A percentile compares a stretch with the other conserved stretches of the same genome.
Evolutionary conservation across 257 asterid genomes (phyloP).

Genomic region (Rubia yunnanensis): DNA sequence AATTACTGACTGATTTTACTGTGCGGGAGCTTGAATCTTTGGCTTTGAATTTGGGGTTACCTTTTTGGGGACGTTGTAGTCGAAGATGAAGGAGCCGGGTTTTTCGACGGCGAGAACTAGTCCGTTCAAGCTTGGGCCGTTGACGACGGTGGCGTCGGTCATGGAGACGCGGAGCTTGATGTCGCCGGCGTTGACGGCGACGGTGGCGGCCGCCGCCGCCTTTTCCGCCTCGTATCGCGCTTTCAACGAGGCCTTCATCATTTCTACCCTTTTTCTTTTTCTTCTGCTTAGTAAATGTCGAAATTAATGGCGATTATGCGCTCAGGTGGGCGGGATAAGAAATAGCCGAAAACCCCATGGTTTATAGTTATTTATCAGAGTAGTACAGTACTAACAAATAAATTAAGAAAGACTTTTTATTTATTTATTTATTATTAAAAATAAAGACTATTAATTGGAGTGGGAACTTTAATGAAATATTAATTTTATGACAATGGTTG

Average conservation of each 20-base stretch:
- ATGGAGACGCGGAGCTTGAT: constrained; percentile 76
- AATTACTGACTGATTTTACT: too few species aligned
- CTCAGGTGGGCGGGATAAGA: constrained; percentile 17
- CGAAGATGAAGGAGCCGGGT: constrained; percentile 82
- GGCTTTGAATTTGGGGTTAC: constrained; percentile 17
- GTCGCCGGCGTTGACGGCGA: constrained; percentile 81
- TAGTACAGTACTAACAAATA: too few species aligned
- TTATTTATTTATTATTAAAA: too few species aligned
- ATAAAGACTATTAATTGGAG: not conserved
- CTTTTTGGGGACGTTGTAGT: constrained; percentile 79
- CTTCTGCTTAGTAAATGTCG: constrained; percentile 3
- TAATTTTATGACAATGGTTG: too few species aligned
- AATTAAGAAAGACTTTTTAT: too few species aligned
- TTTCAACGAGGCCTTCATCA: constrained; percentile 74
- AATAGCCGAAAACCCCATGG: not conserved
- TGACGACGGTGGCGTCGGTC: constrained; percentile 81
- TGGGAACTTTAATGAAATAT: not conserved
- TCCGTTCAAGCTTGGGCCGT: constrained; percentile 84
- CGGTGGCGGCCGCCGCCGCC: constrained; percentile 60
- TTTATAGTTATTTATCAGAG: not conserved
- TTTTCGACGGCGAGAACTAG: constrained; percentile 66
- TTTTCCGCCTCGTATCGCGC: constrained; percentile 69
- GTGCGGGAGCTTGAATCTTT: not conserved
- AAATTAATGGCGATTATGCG: not conserved
- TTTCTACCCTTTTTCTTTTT: too few species aligned